Evolutionary conservation across 805 yeast genomes (phyloP).

Genomic region (Pichia membranifaciens): DNA sequence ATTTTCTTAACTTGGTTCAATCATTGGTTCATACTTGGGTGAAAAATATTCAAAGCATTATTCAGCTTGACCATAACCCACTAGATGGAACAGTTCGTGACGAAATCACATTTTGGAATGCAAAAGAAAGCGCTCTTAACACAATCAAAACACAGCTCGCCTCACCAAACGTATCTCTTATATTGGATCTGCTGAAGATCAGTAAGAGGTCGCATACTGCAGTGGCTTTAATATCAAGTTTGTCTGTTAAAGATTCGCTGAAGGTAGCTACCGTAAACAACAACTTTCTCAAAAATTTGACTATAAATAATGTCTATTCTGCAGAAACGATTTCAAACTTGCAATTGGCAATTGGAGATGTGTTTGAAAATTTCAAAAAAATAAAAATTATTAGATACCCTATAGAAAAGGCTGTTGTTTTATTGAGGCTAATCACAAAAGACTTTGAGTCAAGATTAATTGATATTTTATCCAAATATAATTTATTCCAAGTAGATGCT

Average conservation of each 20-base stretch:
- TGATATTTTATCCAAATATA: slow-evolving; percentile 31
- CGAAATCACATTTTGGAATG: slow-evolving; percentile 74
- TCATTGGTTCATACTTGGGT: slow-evolving; percentile 70
- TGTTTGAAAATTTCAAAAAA: slow-evolving; percentile 61
- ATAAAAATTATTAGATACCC: slow-evolving; percentile 60
- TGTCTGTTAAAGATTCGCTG: slow-evolving; percentile 54
- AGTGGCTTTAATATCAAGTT: slow-evolving; percentile 64
- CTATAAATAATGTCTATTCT: slow-evolving; percentile 51
- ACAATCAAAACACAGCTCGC: slow-evolving; percentile 54
- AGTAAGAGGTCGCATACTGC: slow-evolving; percentile 81
- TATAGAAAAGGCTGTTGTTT: slow-evolving; percentile 50
- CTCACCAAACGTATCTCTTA: slow-evolving; percentile 45
- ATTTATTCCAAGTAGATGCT: slow-evolving; percentile 41
- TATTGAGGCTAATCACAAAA: slow-evolving; percentile 59
- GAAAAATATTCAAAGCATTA: slow-evolving; percentile 50
- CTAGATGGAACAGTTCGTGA: slow-evolving; percentile 50
- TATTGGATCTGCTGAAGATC: slow-evolving; percentile 54
- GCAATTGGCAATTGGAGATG: slow-evolving; percentile 36
- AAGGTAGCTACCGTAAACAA: slow-evolving; percentile 50
- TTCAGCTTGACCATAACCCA: slow-evolving; percentile 48
- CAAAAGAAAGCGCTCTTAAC: slow-evolving; percentile 56
- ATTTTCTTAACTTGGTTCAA: slow-evolving; percentile 64
- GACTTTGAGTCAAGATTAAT: slow-evolving; percentile 47
- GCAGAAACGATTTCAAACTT: slow-evolving; percentile 42
- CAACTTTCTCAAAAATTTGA: slow-evolving; percentile 62